Evolutionary conservation across 129 eudicot species (phyloP).

Genomic region (Silybum marianum): DNA sequence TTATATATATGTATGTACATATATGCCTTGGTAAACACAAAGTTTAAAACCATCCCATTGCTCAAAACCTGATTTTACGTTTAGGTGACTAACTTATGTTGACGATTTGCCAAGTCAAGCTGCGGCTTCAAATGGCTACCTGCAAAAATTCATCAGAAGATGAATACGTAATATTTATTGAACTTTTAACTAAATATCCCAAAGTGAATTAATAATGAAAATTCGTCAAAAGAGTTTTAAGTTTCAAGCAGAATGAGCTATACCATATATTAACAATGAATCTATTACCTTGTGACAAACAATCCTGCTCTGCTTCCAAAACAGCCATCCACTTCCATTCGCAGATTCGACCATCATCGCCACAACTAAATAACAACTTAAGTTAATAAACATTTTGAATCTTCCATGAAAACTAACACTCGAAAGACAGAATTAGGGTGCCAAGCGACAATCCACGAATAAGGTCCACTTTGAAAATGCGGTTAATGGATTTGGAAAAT

Average conservation of each 20-base stretch:
- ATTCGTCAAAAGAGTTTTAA: neutral
- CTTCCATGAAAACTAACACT: no score
- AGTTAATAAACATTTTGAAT: neutral
- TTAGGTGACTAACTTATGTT: constrained; percentile 70
- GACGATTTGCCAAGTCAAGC: constrained; percentile 80
- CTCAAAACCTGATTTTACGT: no score
- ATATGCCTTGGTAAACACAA: no score
- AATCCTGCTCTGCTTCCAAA: constrained; percentile 35
- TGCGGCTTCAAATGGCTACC: constrained; percentile 58
- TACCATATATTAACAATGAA: neutral
- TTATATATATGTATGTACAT: no score
- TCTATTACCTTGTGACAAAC: constrained; percentile 46
- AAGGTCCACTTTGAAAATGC: no score
- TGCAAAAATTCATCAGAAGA: constrained; percentile 31
- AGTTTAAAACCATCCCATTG: no score
- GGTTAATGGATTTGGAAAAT: no score
- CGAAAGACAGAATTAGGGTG: no score
- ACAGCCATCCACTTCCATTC: constrained; percentile 96
- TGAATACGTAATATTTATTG: neutral
- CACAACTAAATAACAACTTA: constrained; percentile 61
- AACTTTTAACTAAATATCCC: neutral
- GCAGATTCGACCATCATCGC: constrained; percentile 89
- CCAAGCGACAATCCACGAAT: no score
- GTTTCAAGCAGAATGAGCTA: neutral
- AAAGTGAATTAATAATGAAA: neutral